Conservation (phyloP, 2,329 filamentous ascomycete species). For the Penicillium frequentans region DNA sequence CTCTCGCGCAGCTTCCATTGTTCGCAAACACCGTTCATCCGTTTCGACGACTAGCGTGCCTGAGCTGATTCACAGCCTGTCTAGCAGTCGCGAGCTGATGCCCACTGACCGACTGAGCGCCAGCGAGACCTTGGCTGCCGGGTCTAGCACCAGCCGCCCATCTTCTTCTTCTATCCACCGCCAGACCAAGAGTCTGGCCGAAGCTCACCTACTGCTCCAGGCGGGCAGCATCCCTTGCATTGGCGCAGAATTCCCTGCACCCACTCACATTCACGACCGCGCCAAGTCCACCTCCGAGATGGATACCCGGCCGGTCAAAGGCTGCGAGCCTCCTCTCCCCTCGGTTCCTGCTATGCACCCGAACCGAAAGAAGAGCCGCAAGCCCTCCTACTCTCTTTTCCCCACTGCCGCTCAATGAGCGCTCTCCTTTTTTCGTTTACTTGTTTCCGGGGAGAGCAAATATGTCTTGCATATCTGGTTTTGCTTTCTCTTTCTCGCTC, state of each 20-base stretch:
- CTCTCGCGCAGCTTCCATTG: constrained; percentile 49
- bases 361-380: constrained; percentile 36
- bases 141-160: constrained; percentile 14
- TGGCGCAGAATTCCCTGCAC: constrained; percentile 24
- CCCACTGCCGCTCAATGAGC: constrained; percentile 25
- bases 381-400: constrained; percentile 47
- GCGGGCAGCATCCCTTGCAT: constrained; percentile 27
- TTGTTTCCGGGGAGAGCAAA: constrained; percentile 8
- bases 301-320: constrained; percentile 24
- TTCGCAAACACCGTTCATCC: constrained; percentile 49
- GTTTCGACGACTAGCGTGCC: constrained; percentile 48
- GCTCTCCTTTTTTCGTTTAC: constrained; percentile 2
- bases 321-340: constrained; percentile 19
- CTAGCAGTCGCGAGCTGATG: constrained; percentile 41
- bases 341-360: constrained; percentile 28
- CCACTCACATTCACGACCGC: constrained; percentile 34
- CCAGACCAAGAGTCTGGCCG: constrained; percentile 40
- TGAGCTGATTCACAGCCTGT: constrained; percentile 44
- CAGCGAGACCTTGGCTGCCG: constrained; percentile 17
- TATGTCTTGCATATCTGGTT: constrained; percentile 11
- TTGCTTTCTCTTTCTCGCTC: constrained; percentile 15
- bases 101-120: constrained; percentile 24
- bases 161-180: constrained; percentile 33
- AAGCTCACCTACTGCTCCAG: constrained; percentile 31
- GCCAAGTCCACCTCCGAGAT: constrained; percentile 39